Evolutionary conservation across 164 flowering plant genomes (phyloP), one percentile per base, ranked within the genome.

Genomic region (Chloranthus sessilifolius): DNA sequence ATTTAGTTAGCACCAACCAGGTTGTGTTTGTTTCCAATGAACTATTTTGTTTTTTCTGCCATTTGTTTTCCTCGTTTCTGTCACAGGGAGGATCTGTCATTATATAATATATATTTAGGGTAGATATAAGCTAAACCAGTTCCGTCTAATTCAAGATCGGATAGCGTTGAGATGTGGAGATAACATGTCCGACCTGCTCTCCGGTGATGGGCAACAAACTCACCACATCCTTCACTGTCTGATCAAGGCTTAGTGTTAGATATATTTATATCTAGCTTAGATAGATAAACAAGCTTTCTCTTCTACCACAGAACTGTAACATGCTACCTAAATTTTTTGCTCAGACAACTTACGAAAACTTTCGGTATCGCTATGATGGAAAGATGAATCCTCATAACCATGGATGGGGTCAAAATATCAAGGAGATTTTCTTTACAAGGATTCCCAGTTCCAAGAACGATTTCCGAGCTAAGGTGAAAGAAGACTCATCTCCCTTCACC

Each of bases 291-390:
- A n/a, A n/a, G n/a, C n/a, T n/a, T n/a, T n/a, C n/a, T n/a, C n/a
- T n/a, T n/a, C n/a, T n/a, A n/a, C n/a, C n/a, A n/a, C n/a, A n/a
- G n/a, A n/a, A n/a, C n/a, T n/a, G n/a, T n/a, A n/a, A n/a, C n/a
- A n/a, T n/a, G n/a, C n/a, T n/a, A n/a, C n/a, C n/a, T n/a, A 12
- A 16, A 21, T 64, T 55, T 23, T 59, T 58, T 27, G 3, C 69
- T 74, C 78, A 87, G 96, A 82, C 96, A 19, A 87, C 96, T 2
- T 84, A 87, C 56, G 96, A 87, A 69, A 84, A 84, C 51, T 87
- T 82, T 55, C 74, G 92, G 4, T 74, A 74, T 51, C 70, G 75
- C 7, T 82, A 84, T 49, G 85, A 87, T 38, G 35, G 71, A 40
- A 80, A 74, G 62, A 64, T 21, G 66, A 87, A 87, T 63, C 89